A percentile compares a stretch with the other conserved stretches of the same genome.
Evolutionary conservation across 306 rosid species (phyloP).

Genomic region (Fragaria vesca): DNA sequence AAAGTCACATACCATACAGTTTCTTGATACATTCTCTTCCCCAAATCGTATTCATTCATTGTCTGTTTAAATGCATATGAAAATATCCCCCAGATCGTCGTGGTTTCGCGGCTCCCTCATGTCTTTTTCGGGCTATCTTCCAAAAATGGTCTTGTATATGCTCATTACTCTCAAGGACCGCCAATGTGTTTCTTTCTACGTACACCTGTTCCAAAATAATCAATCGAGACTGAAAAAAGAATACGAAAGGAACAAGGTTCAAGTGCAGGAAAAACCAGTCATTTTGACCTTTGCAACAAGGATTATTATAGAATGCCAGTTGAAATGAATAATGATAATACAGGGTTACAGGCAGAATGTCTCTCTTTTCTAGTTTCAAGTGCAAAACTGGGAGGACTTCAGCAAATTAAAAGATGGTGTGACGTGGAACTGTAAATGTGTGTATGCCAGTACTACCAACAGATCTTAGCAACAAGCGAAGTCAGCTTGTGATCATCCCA

Average conservation of each 20-base stretch:
- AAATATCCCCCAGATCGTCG: not conserved
- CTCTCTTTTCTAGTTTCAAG: not conserved
- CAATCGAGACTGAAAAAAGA: constrained; percentile 20
- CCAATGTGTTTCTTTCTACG: constrained; percentile 39
- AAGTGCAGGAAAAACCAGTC: constrained; percentile 8
- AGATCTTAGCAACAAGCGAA: not conserved
- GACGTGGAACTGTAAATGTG: not conserved
- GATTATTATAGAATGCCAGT: not conserved
- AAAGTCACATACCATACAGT: not conserved
- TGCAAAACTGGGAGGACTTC: not conserved
- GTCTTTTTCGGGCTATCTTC: not conserved
- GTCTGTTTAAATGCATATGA: not conserved
- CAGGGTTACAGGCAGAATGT: not conserved
- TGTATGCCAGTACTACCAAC: not conserved
- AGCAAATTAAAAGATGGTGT: not conserved
- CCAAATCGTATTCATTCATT: not conserved
- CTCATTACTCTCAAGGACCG: constrained; percentile 19
- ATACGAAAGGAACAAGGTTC: constrained; percentile 8
- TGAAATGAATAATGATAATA: not conserved
- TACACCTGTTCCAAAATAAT: constrained; percentile 38
- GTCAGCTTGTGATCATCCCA: not conserved
- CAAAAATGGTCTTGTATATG: not conserved
- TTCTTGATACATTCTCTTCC: not conserved
- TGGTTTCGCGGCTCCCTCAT: not conserved
- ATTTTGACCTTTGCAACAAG: not conserved